These are phyloP conservation scores for Globisporangium perplexum DNA, from an alignment of 352 stramenopile genomes.

Conservation along the genomic window DNA sequence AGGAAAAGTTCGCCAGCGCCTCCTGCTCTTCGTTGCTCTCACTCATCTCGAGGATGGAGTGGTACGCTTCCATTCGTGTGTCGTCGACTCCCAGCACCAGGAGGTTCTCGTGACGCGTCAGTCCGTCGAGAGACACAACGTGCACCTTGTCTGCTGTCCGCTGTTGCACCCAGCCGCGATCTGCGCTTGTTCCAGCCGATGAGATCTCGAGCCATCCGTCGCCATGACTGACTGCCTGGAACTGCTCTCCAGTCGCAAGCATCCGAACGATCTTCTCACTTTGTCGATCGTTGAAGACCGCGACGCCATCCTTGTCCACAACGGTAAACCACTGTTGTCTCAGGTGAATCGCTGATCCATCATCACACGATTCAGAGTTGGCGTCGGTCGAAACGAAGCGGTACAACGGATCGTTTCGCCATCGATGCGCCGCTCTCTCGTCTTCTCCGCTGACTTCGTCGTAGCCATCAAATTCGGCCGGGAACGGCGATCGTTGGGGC, in stretches of 20 bases:
- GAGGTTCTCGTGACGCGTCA: slow-evolving; percentile 42
- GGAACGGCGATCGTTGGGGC: slow-evolving; percentile 28
- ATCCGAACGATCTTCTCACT: slow-evolving; percentile 9
- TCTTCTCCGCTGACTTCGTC: slow-evolving; percentile 18
- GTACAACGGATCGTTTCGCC: slow-evolving; percentile 19
- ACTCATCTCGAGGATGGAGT: slow-evolving; percentile 50
- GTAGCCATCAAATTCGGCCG: slow-evolving; percentile 50
- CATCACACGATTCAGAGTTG: neutral
- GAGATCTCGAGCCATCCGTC: slow-evolving; percentile 33
- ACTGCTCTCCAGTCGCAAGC: slow-evolving; percentile 18
- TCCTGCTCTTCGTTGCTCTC: slow-evolving; percentile 53
- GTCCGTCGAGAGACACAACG: slow-evolving; percentile 10
- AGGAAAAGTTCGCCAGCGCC: slow-evolving; percentile 48
- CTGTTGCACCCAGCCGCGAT: slow-evolving; percentile 35
- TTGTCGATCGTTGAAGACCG: slow-evolving; percentile 20
- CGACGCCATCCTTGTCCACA: slow-evolving; percentile 17
- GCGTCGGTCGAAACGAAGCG: slow-evolving; percentile 19
- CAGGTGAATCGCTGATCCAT: too few relatives aligned
- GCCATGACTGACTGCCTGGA: slow-evolving; percentile 10
- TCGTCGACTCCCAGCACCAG: slow-evolving; percentile 63
- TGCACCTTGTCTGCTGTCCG: slow-evolving; percentile 35
- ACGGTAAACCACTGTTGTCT: slow-evolving; percentile 19
- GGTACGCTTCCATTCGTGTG: slow-evolving; percentile 16
- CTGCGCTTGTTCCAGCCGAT: neutral
- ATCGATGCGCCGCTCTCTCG: slow-evolving; percentile 2